phyloP scores from a whole-genome alignment of 2,329 filamentous ascomycete genomes.

The Sporothrix globosa region DNA sequence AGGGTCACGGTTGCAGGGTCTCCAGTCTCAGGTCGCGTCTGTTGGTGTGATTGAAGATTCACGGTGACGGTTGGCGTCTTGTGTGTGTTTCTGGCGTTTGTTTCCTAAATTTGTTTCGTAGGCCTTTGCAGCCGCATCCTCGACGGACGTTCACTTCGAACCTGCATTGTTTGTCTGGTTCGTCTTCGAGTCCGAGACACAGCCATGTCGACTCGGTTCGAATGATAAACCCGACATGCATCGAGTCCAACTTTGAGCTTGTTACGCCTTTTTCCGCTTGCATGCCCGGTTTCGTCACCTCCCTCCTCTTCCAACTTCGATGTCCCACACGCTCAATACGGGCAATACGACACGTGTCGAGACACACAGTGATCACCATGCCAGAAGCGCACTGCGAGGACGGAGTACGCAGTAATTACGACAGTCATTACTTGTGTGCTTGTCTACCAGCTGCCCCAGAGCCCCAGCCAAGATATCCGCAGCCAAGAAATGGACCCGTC shows the following conservation, averaged over 20 bases:
- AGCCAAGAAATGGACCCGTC: conserved; percentile 11
- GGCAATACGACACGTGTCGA: conserved; percentile 17
- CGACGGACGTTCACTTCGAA: not conserved
- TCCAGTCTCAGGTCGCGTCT: no score
- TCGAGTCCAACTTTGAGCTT: not conserved
- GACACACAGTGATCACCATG: conserved; percentile 7
- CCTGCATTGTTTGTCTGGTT: not conserved
- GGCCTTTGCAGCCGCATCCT: not conserved
- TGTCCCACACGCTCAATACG: not conserved
- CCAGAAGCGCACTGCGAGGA: not conserved
- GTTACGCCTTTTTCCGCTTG: not conserved
- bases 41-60: no score
- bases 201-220: not conserved
- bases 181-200: not conserved
- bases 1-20: not conserved
- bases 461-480: not conserved
- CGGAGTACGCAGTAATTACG: no score
- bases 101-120: conserved; percentile 14
- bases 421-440: no score
- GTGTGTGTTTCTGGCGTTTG: conserved; percentile 1
- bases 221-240: not conserved
- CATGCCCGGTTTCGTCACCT: not conserved
- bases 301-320: not conserved
- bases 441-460: no score
- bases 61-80: no score